Percentiles rank a stretch among this genome's conserved stretches.
phyloP scores from a whole-genome alignment of 2,329 filamentous ascomycete species.

The Penicillium expansum region DNA sequence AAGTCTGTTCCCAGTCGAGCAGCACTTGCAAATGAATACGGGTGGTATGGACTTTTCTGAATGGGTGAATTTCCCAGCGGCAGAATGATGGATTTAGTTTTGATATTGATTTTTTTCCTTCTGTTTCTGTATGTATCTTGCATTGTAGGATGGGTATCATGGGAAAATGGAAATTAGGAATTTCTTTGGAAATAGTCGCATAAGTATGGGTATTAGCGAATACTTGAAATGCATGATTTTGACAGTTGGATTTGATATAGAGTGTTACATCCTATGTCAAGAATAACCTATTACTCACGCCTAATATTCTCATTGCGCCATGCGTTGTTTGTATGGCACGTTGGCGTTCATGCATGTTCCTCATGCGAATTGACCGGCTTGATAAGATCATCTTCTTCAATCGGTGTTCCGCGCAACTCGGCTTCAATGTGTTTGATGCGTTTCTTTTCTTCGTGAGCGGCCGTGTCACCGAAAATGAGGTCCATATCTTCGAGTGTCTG shows the following conservation, averaged over 20 bases:
- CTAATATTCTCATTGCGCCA: background rate
- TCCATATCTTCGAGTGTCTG: slow-evolving; percentile 58
- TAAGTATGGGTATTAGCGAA: background rate
- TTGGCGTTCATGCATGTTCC: slow-evolving; percentile 14
- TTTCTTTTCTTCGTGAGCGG: slow-evolving; percentile 39
- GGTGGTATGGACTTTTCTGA: slow-evolving; percentile 41
- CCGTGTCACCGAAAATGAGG: slow-evolving; percentile 43
- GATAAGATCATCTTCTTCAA: slow-evolving; percentile 20
- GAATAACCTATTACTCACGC: background rate
- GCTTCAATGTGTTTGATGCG: slow-evolving; percentile 41
- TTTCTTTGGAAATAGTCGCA: background rate
- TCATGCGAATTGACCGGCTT: slow-evolving; percentile 24
- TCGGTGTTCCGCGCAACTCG: slow-evolving; percentile 31
- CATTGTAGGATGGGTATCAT: slow-evolving; percentile 3
- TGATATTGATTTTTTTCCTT: background rate
- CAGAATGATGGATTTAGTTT: slow-evolving; percentile 15
- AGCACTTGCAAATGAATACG: slow-evolving; percentile 27
- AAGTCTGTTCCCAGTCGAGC: slow-evolving; percentile 36
- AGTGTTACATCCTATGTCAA: background rate
- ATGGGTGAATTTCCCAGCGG: slow-evolving; percentile 39
- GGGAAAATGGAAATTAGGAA: background rate
- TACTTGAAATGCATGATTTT: background rate
- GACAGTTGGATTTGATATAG: background rate
- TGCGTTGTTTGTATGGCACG: background rate
- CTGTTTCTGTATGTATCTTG: background rate